Base-by-base conservation (phyloP, 2,329 filamentous ascomycete genomes). In the Juglanconis sp. region DNA sequence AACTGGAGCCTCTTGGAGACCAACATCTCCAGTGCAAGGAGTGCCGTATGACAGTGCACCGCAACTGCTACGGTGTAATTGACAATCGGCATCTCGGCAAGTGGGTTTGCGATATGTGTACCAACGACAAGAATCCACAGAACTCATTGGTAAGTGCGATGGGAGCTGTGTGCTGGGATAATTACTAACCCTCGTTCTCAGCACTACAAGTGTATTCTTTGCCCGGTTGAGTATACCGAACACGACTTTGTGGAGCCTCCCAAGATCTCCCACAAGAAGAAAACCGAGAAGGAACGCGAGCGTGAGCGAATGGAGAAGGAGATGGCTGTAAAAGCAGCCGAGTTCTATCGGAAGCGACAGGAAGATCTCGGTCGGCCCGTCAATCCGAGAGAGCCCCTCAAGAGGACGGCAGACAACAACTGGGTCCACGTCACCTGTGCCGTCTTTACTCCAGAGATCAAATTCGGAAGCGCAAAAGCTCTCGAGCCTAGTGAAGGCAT, bases 401-500 rank as follows among this genome's bases (percentile, higher is more conserved):
- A 99, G 76, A 87, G 91, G 53, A 99, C 95, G 0, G 91, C 90
- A 4, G 92, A 96, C 71, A 98, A 98, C 76, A 98, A 98, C 70
- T 99, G 95, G 95, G 91, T 97, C 15, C 95, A 99, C 72, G 92
- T 98, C 34, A 88, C 89, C 42, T 99, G 95, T 70, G 93, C 95
- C 1, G 81, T 96, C 17, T 98, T 91, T 87, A 93, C 90, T 10
- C 87, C 92, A 0, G 95, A 99, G 74, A 88, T 96, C 68, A 95
- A 93, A 70, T 99, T 97, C 73, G 93, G 90, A 64, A 91, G 91
- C 68, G 89, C 92, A 17, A 87, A 88, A 68, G 86, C 89, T 17
- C 78, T 99, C 38, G 90, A 92, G 67, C 89, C 92, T 36, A 92
- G 91, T 2, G 95, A 99, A 76, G 94, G 94, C 24, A 92, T 99